Evolutionary conservation across 768 basidiomycete genomes (phyloP), one percentile per base, ranked within the genome.

Genomic region (Tylopilus sp.): DNA sequence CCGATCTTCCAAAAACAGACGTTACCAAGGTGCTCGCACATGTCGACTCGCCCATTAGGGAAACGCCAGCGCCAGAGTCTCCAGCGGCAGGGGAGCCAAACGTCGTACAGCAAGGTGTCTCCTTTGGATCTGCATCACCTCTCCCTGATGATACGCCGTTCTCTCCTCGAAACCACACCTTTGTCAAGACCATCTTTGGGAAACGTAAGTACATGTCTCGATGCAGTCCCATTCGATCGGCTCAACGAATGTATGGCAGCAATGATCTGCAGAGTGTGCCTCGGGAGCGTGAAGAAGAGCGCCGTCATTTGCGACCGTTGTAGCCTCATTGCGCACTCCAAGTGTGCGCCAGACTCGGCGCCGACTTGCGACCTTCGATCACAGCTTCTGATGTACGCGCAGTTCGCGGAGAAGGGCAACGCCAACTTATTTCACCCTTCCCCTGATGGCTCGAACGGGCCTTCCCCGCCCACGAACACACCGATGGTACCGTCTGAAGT

Each of bases 171-270:
- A 80, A 86, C 33, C 95, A 97, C 63, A 79, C 81, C 13, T 94
- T 96, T 67, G 88, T 96, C 28, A 94, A 91, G 74, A 95, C 92
- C 4, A 88, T 88, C 10, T 97, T 98, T 70, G 85, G 86, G 63
- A 94, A 94, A 76, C 83, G 94, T 97, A 66, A 68, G 89, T 76
- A 38, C 55, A 14, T 38, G 16, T 45, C 45, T n/a, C 44, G n/a
- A 17, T 30, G 9, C 9, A 12, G 24, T n/a, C n/a, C n/a, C n/a
- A n/a, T 43, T 28, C 19, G 53, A 16, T n/a, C 30, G 48, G 11
- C 40, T 60, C 13, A 57, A 52, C 46, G 29, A 60, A 48, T 22
- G 30, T 46, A 47, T 44, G 30, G 44, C 61, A 98, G 95, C 91
- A 25, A 86, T 97, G 76, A 72, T 79, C 3, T 98, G 95, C 71